Conservation (phyloP, 768 basidiomycete species). For the Flagelloscypha sp. region DNA sequence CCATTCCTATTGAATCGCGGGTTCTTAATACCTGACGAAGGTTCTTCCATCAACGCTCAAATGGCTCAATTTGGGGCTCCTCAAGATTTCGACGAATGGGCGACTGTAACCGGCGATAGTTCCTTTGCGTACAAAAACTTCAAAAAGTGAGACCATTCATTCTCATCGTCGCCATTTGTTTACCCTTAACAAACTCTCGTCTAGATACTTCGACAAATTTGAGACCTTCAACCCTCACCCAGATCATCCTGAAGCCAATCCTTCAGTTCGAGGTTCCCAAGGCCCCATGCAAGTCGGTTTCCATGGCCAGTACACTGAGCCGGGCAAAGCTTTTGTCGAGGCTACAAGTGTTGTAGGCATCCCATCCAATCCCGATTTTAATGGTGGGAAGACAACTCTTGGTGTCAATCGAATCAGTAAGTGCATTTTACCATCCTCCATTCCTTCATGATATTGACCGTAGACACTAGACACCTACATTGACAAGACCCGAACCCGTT, state of each 20-base stretch:
- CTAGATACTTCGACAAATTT: slow-evolving; percentile 64
- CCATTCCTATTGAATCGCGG: neutral
- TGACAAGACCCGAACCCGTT: slow-evolving; percentile 40
- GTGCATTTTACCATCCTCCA: no score
- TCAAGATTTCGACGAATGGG: slow-evolving; percentile 65
- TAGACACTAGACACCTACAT: slow-evolving; percentile 78
- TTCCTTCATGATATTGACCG: no score
- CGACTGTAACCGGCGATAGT: slow-evolving; percentile 40
- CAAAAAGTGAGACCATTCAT: slow-evolving; percentile 27
- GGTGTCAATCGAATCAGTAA: slow-evolving; percentile 56
- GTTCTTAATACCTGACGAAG: slow-evolving; percentile 19
- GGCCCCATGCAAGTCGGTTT: slow-evolving; percentile 59
- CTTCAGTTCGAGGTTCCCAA: slow-evolving; percentile 32
- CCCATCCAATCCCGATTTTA: slow-evolving; percentile 54
- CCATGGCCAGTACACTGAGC: slow-evolving; percentile 31
- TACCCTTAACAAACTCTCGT: neutral
- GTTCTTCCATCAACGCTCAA: slow-evolving; percentile 55
- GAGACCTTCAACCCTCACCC: slow-evolving; percentile 49
- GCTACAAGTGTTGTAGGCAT: slow-evolving; percentile 48
- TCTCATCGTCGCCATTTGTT: neutral
- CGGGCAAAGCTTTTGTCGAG: slow-evolving; percentile 45
- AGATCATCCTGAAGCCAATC: slow-evolving; percentile 41
- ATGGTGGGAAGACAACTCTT: slow-evolving; percentile 46
- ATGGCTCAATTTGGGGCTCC: slow-evolving; percentile 62
- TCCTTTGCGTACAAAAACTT: slow-evolving; percentile 56